Conservation (phyloP, 768 basidiomycete species). For the Amanita exitialis region DNA sequence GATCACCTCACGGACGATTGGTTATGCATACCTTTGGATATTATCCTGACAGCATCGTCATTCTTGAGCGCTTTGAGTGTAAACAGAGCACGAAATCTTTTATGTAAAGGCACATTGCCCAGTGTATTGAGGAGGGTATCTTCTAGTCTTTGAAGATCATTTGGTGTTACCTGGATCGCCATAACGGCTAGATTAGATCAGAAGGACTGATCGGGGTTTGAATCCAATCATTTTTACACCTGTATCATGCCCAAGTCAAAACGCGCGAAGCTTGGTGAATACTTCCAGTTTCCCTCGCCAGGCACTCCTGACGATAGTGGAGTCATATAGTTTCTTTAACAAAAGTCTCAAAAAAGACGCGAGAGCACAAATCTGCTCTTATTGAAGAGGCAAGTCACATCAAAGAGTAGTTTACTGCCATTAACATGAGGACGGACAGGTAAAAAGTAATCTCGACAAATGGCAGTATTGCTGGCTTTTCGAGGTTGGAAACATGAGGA, state of each 20-base stretch:
- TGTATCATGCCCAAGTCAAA: constrained; percentile 82
- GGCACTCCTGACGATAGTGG: constrained; percentile 8
- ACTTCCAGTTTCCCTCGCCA: constrained; percentile 4
- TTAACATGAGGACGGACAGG: constrained; percentile 27
- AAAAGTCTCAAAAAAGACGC: constrained; percentile 90
- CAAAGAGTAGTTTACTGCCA: background rate
- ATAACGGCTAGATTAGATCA: constrained; percentile 10
- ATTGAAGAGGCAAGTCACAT: constrained; percentile 47
- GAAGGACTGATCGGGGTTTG: constrained; percentile 37
- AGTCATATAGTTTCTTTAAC: constrained; percentile 70
- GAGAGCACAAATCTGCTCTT: constrained; percentile 78
- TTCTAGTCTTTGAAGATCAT: constrained; percentile 61
- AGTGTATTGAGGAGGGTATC: constrained; percentile 69
- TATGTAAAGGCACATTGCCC: constrained; percentile 68
- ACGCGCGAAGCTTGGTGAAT: constrained; percentile 79
- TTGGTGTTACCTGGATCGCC: constrained; percentile 26
- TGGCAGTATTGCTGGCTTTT: constrained; percentile 97
- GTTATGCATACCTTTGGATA: constrained; percentile 58
- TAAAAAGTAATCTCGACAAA: constrained; percentile 78
- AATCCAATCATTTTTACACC: constrained; percentile 19
- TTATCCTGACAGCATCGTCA: constrained; percentile 74
- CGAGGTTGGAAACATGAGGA: constrained; percentile 92
- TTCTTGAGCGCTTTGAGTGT: constrained; percentile 77
- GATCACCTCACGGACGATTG: background rate
- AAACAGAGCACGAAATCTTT: constrained; percentile 86